phyloP scores from a whole-genome alignment of 495 filamentous ascomycete genomes.

The Friedmanniomyces endolithicus region DNA sequence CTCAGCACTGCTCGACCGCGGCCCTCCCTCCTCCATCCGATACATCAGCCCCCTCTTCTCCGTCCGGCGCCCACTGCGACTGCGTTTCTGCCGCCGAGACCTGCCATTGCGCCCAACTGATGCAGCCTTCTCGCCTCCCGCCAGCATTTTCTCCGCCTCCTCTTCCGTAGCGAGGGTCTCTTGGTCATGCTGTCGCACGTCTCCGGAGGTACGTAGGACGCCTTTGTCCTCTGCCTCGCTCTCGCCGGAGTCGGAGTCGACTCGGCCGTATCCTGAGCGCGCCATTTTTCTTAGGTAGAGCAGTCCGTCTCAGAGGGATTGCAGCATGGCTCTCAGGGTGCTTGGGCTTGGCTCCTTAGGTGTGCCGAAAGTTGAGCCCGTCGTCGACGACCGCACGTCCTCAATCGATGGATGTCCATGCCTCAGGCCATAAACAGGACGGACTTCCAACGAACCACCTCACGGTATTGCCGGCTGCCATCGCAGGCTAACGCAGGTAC shows the following conservation, averaged over 20 bases:
- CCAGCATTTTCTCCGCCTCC: slow-evolving; percentile 66
- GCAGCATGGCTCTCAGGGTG: neutral
- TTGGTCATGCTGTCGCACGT: slow-evolving; percentile 58
- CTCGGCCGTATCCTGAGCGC: neutral
- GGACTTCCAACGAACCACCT: too few species aligned
- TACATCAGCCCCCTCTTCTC: slow-evolving; percentile 72
- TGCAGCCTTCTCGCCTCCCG: slow-evolving; percentile 30
- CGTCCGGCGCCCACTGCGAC: slow-evolving; percentile 27
- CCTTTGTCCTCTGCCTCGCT: neutral
- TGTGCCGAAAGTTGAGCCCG: too few species aligned
- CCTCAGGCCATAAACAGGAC: too few species aligned
- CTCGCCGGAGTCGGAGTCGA: neutral
- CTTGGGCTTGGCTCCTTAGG: too few species aligned
- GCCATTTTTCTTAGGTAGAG: neutral
- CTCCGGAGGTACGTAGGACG: slow-evolving; percentile 45
- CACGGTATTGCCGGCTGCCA: too few species aligned
- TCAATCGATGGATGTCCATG: too few species aligned
- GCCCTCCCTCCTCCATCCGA: slow-evolving; percentile 74
- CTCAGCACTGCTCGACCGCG: slow-evolving; percentile 33
- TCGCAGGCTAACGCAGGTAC: too few species aligned
- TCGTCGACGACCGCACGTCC: too few species aligned
- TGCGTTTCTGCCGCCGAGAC: slow-evolving; percentile 29
- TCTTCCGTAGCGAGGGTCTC: slow-evolving; percentile 80
- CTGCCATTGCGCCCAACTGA: slow-evolving; percentile 18
- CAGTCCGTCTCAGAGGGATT: neutral